Evolutionary conservation across 2,329 filamentous ascomycete species (phyloP).

Genomic region (Sporothrix euskadiensis): DNA sequence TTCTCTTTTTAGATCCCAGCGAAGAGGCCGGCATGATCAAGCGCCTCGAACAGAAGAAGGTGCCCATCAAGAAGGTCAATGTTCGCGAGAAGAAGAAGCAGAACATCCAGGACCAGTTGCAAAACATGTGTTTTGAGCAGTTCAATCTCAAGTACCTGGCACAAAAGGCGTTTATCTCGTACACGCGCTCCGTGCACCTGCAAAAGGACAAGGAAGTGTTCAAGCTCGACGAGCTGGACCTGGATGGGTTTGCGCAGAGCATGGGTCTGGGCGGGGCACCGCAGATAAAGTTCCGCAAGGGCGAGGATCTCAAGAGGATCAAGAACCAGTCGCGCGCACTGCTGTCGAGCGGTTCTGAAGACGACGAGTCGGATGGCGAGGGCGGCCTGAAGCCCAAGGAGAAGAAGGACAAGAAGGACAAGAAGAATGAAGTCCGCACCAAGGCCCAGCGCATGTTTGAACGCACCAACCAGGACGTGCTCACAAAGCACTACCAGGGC

Average conservation of each 20-base stretch:
- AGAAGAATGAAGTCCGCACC: constrained; percentile 76
- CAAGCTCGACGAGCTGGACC: constrained; percentile 74
- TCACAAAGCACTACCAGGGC: constrained; percentile 91
- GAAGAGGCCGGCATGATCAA: constrained; percentile 92
- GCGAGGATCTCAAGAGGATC: constrained; percentile 78
- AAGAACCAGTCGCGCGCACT: constrained; percentile 80
- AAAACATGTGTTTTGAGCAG: constrained; percentile 95
- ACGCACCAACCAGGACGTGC: constrained; percentile 88
- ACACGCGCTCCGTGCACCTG: constrained; percentile 79
- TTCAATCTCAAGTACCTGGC: constrained; percentile 91
- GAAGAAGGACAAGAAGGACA: constrained; percentile 54
- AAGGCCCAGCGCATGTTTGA: constrained; percentile 99
- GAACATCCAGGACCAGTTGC: constrained; percentile 78
- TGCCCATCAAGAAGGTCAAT: constrained; percentile 83
- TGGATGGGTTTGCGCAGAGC: constrained; percentile 83
- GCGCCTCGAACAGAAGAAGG: constrained; percentile 82
- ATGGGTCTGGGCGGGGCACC: constrained; percentile 88
- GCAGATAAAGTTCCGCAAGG: constrained; percentile 89
- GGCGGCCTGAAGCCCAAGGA: constrained; percentile 45
- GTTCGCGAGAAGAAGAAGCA: constrained; percentile 87
- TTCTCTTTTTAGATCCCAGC: constrained; percentile 87
- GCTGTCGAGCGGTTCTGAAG: constrained; percentile 64
- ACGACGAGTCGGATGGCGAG: constrained; percentile 48
- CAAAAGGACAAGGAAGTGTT: constrained; percentile 94
- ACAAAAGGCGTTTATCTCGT: constrained; percentile 93